A percentile compares a stretch with the other conserved stretches of the same genome.
phyloP scores from a whole-genome alignment of 2,329 filamentous ascomycete genomes.

The Colletotrichum sidae region DNA sequence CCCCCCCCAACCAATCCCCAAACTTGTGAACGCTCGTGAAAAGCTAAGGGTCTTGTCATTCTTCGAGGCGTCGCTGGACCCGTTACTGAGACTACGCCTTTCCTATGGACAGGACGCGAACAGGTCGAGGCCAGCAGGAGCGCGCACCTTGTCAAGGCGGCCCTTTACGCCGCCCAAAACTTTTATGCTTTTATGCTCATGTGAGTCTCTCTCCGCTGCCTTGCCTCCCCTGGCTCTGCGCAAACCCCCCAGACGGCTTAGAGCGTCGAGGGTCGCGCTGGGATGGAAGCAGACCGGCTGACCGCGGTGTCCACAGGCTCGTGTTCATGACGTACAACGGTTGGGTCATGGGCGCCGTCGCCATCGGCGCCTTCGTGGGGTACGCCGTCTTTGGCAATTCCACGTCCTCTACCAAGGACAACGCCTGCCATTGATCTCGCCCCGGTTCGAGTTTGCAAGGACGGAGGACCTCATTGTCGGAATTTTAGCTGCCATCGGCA shows the following conservation, averaged over 20 bases:
- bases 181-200: constrained; percentile 99
- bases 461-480: not conserved
- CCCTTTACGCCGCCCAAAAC: constrained; percentile 90
- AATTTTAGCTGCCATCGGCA: not conserved
- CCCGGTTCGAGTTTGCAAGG: not conserved
- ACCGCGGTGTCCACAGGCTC: constrained; percentile 70
- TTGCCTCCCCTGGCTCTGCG: too few species aligned
- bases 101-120: constrained; percentile 79
- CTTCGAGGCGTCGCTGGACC: constrained; percentile 47
- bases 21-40: constrained; percentile 28
- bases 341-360: constrained; percentile 94
- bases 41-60: constrained; percentile 40
- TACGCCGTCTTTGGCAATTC: constrained; percentile 84
- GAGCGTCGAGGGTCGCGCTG: too few species aligned
- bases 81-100: constrained; percentile 72
- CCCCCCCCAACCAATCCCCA: not conserved
- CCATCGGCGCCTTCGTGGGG: constrained; percentile 87
- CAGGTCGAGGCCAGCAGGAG: constrained; percentile 71
- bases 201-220: constrained; percentile 68
- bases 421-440: constrained; percentile 85
- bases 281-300: not conserved
- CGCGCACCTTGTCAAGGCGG: constrained; percentile 82
- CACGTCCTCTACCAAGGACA: constrained; percentile 81
- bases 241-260: too few species aligned
- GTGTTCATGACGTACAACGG: constrained; percentile 99